Evolutionary conservation across 805 yeast genomes (phyloP).

Genomic region (Dipodascopsis tothii): DNA sequence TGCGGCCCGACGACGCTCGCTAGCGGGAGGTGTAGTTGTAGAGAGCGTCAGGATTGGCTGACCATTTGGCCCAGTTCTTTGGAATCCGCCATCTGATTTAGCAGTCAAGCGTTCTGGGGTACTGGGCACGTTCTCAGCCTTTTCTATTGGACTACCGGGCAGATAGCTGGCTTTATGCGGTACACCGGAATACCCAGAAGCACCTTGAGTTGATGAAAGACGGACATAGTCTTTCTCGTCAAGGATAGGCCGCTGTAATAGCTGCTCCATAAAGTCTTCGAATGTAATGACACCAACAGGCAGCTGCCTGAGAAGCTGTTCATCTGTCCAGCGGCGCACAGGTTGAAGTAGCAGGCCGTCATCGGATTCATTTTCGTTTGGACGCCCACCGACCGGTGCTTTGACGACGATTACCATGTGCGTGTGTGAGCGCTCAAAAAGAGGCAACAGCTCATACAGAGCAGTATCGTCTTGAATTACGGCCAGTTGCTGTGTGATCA

Average conservation of each 20-base stretch:
- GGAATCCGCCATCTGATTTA: too few relatives aligned
- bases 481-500: not conserved
- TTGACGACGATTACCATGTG: conserved; percentile 6
- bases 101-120: too few relatives aligned
- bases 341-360: not conserved
- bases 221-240: conserved; percentile 2
- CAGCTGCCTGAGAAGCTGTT: not conserved
- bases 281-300: conserved; percentile 4
- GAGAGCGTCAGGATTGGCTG: too few relatives aligned
- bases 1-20: too few relatives aligned
- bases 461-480: not conserved
- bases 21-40: too few relatives aligned
- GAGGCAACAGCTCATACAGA: not conserved
- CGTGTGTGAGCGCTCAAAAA: not conserved
- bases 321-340: not conserved
- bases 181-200: too few relatives aligned
- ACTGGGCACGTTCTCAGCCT: too few relatives aligned
- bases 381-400: not conserved
- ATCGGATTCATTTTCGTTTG: not conserved
- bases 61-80: too few relatives aligned
- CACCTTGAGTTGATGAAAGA: not conserved
- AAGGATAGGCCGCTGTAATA: not conserved
- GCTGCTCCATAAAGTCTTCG: conserved; percentile 2
- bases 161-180: too few relatives aligned
- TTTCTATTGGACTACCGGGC: too few relatives aligned